phyloP scores from a whole-genome alignment of 768 basidiomycete genomes.

The Dentipellis sp. region DNA sequence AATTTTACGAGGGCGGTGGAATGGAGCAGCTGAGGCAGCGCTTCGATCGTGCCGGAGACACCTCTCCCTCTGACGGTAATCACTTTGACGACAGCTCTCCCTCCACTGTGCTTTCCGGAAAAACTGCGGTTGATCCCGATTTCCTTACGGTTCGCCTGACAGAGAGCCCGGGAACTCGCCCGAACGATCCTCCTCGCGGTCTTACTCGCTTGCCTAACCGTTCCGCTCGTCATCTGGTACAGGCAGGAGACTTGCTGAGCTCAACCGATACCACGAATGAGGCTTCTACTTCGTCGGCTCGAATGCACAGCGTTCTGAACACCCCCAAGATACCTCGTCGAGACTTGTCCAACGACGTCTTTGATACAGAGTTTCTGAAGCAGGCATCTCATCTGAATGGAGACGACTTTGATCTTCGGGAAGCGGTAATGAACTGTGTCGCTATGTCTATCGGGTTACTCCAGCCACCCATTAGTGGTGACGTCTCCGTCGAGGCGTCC shows the following conservation, averaged over 20 bases:
- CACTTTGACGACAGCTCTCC: slow-evolving; percentile 35
- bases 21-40: slow-evolving; percentile 82
- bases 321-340: slow-evolving; percentile 8
- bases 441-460: slow-evolving; percentile 94
- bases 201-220: slow-evolving; percentile 13
- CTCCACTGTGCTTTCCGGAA: slow-evolving; percentile 12
- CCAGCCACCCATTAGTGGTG: slow-evolving; percentile 72
- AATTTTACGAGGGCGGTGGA: slow-evolving; percentile 90
- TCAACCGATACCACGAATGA: slow-evolving; percentile 40
- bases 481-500: slow-evolving; percentile 56
- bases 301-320: slow-evolving; percentile 7
- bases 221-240: slow-evolving; percentile 49
- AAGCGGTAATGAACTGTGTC: slow-evolving; percentile 96
- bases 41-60: slow-evolving; percentile 41
- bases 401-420: slow-evolving; percentile 88
- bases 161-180: slow-evolving; percentile 17
- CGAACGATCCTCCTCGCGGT: slow-evolving; percentile 9
- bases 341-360: slow-evolving; percentile 3
- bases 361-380: slow-evolving; percentile 7
- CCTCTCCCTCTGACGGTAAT: slow-evolving; percentile 39
- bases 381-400: slow-evolving; percentile 23
- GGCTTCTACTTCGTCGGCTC: slow-evolving; percentile 22
- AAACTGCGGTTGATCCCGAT: slow-evolving; percentile 5
- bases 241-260: slow-evolving; percentile 70
- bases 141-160: slow-evolving; percentile 17